These are phyloP conservation scores for Colletotrichum orchidophilum DNA, from an alignment of 2,329 filamentous ascomycete species.

Conservation along the genomic window DNA sequence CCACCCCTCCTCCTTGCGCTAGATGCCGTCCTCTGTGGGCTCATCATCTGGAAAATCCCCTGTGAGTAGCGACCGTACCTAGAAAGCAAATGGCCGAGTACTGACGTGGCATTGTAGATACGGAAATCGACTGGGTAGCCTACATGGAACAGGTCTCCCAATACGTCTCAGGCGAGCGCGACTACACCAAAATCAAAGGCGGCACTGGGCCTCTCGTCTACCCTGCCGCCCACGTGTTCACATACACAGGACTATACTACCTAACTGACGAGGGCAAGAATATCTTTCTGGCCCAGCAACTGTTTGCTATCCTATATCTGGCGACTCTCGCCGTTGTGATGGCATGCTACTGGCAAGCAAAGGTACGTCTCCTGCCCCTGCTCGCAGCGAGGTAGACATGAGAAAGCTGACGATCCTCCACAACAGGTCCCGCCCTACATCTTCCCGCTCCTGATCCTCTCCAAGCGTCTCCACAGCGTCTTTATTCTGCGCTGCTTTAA, in stretches of 20 bases:
- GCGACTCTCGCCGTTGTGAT: conserved; percentile 79
- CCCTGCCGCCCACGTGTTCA: conserved; percentile 92
- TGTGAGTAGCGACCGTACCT: conserved; percentile 64
- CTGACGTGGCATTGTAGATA: conserved; percentile 65
- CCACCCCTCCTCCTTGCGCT: conserved; percentile 72
- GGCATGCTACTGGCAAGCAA: conserved; percentile 80
- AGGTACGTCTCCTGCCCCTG: conserved; percentile 56
- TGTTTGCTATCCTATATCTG: conserved; percentile 86
- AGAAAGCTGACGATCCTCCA: not conserved
- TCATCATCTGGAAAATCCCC: conserved; percentile 83
- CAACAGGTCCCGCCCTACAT: conserved; percentile 83
- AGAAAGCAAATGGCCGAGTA: not conserved
- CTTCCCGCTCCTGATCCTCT: conserved; percentile 84
- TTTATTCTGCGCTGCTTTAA: conserved; percentile 95
- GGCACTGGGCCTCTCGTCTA: conserved; percentile 95
- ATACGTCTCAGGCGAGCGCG: conserved; percentile 83
- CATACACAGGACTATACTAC: conserved; percentile 82
- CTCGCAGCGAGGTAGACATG: conserved; percentile 10
- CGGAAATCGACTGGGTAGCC: conserved; percentile 96
- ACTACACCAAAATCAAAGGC: conserved; percentile 87
- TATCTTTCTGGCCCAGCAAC: conserved; percentile 81
- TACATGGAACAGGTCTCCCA: conserved; percentile 95
- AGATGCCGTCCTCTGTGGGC: conserved; percentile 76
- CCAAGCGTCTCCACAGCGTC: conserved; percentile 92
- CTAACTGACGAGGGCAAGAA: conserved; percentile 80